Base-by-base conservation (phyloP, 768 basidiomycete genomes). In the Rhodosporidiobolus sp. region DNA sequence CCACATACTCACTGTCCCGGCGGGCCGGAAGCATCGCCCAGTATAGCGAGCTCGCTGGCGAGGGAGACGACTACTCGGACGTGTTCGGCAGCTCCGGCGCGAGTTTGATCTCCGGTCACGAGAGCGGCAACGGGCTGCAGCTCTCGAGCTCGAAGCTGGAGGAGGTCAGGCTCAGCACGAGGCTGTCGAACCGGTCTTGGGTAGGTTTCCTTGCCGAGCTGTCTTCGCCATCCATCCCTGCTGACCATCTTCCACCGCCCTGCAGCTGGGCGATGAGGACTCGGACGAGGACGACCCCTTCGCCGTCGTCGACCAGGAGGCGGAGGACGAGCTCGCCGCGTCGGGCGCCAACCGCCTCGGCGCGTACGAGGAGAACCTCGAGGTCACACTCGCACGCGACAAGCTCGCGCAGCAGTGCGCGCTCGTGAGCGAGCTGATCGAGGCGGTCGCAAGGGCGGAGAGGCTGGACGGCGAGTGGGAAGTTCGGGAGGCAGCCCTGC, bases 241-340 rank as follows among this genome's bases (percentile, higher is more conserved):
- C 63, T 45, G 65, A 46, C 67, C 59, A 63, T 55, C 30, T 65
- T 28, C 11, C n/a, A 10, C 35, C 17, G 28, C 32, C 4, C 10
- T 26, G 3, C 72, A 90, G 88, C 82, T 90, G 65, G 89, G 89
- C 16, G 92, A 92, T 55, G 91, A 90, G 43, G 86, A 90, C 46
- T 87, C 87, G 4, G 93, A 95, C 68, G 94, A 95, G 63, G 91
- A 93, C 65, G 94, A 99, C 83, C 95, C 96, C 2, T 99, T 99
- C 77, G 94, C 95, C 4, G 92, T 94, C 84, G 92, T 91, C n/a
- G 75, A 77, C 17, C 38, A 45, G 1, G 59, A 60, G 49, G 10
- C 76, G 8, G 54, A 67, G 77, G 59, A 46, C 32, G 24, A 3
- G 0, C 1, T 22, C 32, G 22, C 5, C 46, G 28, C 6, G n/a